A percentile compares a stretch with the other conserved stretches of the same genome.
These are phyloP conservation scores for Globisporangium nunn DNA, from an alignment of 352 stramenopile species.

Conservation along the genomic window DNA sequence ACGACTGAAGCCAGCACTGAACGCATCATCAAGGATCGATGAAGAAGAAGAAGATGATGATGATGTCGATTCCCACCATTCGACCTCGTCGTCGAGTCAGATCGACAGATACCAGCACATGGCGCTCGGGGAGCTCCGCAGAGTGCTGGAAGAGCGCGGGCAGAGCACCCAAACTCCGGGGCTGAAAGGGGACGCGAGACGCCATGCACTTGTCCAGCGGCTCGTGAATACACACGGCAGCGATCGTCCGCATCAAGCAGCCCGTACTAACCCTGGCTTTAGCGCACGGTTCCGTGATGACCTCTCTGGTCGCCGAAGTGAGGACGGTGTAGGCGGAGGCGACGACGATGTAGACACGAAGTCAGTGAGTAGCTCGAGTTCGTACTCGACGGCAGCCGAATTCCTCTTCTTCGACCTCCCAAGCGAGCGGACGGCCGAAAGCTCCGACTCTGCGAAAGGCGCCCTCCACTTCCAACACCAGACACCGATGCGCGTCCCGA, in stretches of 20 bases:
- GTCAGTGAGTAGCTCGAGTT: slow-evolving; percentile 24
- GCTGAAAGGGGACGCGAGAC: slow-evolving; percentile 33
- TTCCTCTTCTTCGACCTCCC: slow-evolving; percentile 37
- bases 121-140: slow-evolving; percentile 27
- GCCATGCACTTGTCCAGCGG: slow-evolving; percentile 36
- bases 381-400: slow-evolving; percentile 31
- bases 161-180: slow-evolving; percentile 36
- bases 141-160: slow-evolving; percentile 20
- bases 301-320: neutral
- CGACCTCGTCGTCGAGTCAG: neutral
- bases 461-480: neutral
- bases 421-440: neutral
- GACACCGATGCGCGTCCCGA: neutral
- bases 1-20: neutral
- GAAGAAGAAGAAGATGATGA: neutral
- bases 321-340: slow-evolving; percentile 2
- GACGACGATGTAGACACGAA: slow-evolving; percentile 14
- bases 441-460: neutral
- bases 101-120: slow-evolving; percentile 11
- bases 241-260: neutral
- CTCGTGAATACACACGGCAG: slow-evolving; percentile 17
- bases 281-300: neutral
- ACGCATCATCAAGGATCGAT: neutral
- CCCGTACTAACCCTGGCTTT: neutral
- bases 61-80: neutral